Conservation (phyloP, 202 grass and related monocot genomes). For the Schoenoplectus tabernaemontani region DNA sequence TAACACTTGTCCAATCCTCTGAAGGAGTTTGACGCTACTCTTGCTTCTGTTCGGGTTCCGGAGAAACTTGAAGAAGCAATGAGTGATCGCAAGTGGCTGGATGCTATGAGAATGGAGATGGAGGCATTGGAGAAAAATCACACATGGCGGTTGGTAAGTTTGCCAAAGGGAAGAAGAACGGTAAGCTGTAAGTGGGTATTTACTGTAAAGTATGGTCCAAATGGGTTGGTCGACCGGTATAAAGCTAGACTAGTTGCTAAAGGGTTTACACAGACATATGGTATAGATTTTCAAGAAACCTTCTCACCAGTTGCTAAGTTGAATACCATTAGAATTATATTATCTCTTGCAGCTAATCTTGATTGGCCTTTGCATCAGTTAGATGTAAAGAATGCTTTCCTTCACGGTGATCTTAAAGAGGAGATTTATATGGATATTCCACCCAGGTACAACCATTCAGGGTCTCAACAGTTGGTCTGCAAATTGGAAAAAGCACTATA, state of each 20-base stretch:
- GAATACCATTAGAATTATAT: neutral
- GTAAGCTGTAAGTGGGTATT: neutral
- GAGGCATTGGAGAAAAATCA: neutral
- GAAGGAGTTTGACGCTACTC: neutral
- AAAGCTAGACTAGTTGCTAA: neutral
- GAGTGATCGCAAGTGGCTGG: neutral
- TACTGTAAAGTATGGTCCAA: neutral
- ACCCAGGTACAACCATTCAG: neutral
- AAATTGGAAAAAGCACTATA: neutral
- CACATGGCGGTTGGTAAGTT: neutral
- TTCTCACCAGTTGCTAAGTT: neutral
- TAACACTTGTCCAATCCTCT: neutral
- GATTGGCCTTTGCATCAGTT: neutral
- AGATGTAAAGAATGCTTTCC: neutral
- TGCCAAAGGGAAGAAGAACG: neutral
- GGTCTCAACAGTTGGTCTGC: neutral
- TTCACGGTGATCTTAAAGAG: neutral
- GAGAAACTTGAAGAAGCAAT: neutral
- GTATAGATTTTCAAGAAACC: neutral
- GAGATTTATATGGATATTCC: neutral
- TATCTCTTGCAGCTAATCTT: neutral
- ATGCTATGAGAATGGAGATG: neutral
- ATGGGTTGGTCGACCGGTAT: neutral
- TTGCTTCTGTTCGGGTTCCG: neutral
- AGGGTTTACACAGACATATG: neutral